phyloP scores from a whole-genome alignment of 257 asterid genomes.

The Haberlea rhodopensis region DNA sequence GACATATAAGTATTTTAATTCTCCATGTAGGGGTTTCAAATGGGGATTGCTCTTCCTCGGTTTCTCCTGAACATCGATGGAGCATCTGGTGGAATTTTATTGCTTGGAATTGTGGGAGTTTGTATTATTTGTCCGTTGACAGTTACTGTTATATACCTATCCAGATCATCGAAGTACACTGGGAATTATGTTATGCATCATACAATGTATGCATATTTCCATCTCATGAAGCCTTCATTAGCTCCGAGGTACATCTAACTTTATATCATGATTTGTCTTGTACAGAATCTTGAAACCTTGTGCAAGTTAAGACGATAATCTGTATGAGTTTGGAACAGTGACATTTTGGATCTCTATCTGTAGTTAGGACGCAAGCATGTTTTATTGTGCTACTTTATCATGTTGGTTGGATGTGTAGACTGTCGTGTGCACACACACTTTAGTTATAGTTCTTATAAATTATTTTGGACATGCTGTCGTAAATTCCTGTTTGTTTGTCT shows the following conservation, averaged over 20 bases:
- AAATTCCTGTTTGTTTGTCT: conserved; percentile 2
- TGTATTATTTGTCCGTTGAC: conserved; percentile 87
- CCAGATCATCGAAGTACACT: conserved; percentile 91
- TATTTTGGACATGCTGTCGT: neutral
- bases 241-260: conserved; percentile 79
- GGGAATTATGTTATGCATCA: conserved; percentile 99
- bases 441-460: conserved; percentile 3
- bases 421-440: neutral
- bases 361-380: conserved; percentile 12
- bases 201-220: conserved; percentile 85
- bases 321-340: conserved; percentile 8
- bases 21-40: conserved; percentile 71
- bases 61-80: conserved; percentile 91
- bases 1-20: conserved; percentile 19
- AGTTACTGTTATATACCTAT: conserved; percentile 82
- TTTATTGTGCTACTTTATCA: neutral
- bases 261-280: neutral
- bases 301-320: conserved; percentile 1
- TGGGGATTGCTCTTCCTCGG: conserved; percentile 98
- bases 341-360: conserved; percentile 7
- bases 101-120: conserved; percentile 97
- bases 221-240: conserved; percentile 91
- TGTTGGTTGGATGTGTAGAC: conserved; percentile 13
- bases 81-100: conserved; percentile 87
- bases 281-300: conserved; percentile 2